A percentile compares a stretch with the other conserved stretches of the same genome.
Evolutionary conservation across 192 early-diverging fungal genomes (phyloP).

Genomic region (Backusella luteola): DNA sequence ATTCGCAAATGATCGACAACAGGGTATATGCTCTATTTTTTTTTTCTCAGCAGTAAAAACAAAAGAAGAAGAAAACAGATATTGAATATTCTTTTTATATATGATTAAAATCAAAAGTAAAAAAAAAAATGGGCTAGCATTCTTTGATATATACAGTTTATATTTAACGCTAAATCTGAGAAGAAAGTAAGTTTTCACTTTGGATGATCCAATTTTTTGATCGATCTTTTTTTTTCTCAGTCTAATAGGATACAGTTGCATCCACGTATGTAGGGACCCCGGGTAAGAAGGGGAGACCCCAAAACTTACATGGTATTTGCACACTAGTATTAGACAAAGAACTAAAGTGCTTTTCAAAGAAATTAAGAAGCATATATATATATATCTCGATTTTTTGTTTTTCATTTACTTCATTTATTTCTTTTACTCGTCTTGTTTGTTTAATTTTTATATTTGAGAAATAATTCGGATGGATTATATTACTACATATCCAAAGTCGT

Average conservation of each 20-base stretch:
- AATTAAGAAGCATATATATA: not conserved
- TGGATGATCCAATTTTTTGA: not conserved
- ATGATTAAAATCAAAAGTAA: not conserved
- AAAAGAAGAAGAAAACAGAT: not conserved
- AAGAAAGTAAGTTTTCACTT: not conserved
- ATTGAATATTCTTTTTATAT: not conserved
- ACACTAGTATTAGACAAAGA: not conserved
- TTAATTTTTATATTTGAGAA: not conserved
- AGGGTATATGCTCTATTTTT: not conserved
- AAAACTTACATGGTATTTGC: not conserved
- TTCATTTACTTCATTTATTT: not conserved
- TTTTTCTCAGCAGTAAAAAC: not conserved
- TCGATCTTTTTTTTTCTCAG: constrained; percentile 5
- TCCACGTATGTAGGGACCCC: not conserved
- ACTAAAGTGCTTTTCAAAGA: not conserved
- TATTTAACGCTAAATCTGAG: not conserved
- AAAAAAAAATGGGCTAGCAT: not conserved
- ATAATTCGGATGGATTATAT: not conserved
- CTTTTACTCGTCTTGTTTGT: not conserved
- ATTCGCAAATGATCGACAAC: not conserved
- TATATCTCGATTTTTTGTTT: not conserved
- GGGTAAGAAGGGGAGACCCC: not conserved
- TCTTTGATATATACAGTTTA: not conserved
- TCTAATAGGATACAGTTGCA: not conserved
- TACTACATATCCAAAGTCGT: constrained; percentile 2